phyloP scores from a whole-genome alignment of 1,284 basidiomycete genomes.

The Puccinia hordei region DNA sequence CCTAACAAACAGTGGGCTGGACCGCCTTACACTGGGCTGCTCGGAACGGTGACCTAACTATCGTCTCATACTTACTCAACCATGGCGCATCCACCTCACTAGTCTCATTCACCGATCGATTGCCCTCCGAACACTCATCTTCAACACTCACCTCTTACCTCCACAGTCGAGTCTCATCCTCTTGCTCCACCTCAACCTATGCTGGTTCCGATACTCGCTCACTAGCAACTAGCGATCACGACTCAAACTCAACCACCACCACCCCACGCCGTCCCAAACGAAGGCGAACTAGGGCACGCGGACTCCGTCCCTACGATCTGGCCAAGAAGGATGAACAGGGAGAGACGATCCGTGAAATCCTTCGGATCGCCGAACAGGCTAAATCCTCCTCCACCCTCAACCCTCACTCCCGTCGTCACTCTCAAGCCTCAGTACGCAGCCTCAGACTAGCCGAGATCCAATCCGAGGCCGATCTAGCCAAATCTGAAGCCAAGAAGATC shows the following conservation, averaged over 20 bases:
- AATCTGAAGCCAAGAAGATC: slow-evolving; percentile 48
- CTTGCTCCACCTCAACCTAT: slow-evolving; percentile 16
- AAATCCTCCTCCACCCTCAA: slow-evolving; percentile 2
- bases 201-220: not conserved
- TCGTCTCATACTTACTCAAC: slow-evolving; percentile 87
- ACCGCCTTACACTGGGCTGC: slow-evolving; percentile 92
- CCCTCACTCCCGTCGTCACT: slow-evolving; percentile 10
- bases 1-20: slow-evolving; percentile 73
- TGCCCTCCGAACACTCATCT: slow-evolving; percentile 62
- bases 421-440: slow-evolving; percentile 35
- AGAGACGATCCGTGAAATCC: slow-evolving; percentile 44
- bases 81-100: slow-evolving; percentile 81
- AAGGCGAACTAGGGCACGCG: slow-evolving; percentile 6
- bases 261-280: slow-evolving; percentile 20
- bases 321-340: slow-evolving; percentile 44
- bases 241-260: not conserved
- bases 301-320: slow-evolving; percentile 43
- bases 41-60: slow-evolving; percentile 80
- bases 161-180: not conserved
- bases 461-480: slow-evolving; percentile 12
- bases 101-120: slow-evolving; percentile 73
- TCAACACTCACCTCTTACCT: not conserved
- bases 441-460: slow-evolving; percentile 20
- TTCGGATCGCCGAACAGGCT: slow-evolving; percentile 39
- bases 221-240: not conserved